These are phyloP conservation scores for Chaetomium fimeti DNA, from an alignment of 495 filamentous ascomycete genomes.

Conservation along the genomic window DNA sequence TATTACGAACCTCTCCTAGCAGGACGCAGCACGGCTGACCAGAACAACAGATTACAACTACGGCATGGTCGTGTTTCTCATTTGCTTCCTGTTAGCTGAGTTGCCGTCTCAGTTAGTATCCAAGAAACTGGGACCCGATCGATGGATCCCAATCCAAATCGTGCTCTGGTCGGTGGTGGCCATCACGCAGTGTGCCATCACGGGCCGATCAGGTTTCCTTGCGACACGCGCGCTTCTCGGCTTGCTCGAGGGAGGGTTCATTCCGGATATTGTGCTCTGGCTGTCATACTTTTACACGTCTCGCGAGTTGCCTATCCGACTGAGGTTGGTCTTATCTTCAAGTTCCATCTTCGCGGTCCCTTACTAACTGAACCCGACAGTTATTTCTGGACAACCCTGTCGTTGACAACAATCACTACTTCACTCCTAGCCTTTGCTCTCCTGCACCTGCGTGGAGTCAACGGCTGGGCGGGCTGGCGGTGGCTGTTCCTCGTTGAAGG, in stretches of 20 bases:
- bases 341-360: too few relatives aligned
- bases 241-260: slow-evolving; percentile 62
- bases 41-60: slow-evolving; percentile 59
- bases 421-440: slow-evolving; percentile 54
- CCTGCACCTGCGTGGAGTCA: slow-evolving; percentile 51
- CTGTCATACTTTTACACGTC: slow-evolving; percentile 72
- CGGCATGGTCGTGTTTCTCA: slow-evolving; percentile 69
- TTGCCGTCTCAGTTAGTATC: slow-evolving; percentile 74
- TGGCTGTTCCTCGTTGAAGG: slow-evolving; percentile 60
- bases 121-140: slow-evolving; percentile 70
- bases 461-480: slow-evolving; percentile 58
- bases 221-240: slow-evolving; percentile 63
- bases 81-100: slow-evolving; percentile 66
- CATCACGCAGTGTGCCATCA: slow-evolving; percentile 62
- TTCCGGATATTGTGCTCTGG: slow-evolving; percentile 55
- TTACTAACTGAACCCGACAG: slow-evolving; percentile 23
- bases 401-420: slow-evolving; percentile 51
- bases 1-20: slow-evolving; percentile 31
- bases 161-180: slow-evolving; percentile 72
- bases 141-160: slow-evolving; percentile 82
- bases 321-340: slow-evolving; percentile 42
- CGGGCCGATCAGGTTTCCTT: slow-evolving; percentile 56
- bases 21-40: slow-evolving; percentile 1
- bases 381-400: slow-evolving; percentile 56
- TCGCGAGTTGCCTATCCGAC: slow-evolving; percentile 61